These are phyloP conservation scores for Lojkania enalia DNA, from an alignment of 2,329 filamentous ascomycete genomes.

Conservation along the genomic window DNA sequence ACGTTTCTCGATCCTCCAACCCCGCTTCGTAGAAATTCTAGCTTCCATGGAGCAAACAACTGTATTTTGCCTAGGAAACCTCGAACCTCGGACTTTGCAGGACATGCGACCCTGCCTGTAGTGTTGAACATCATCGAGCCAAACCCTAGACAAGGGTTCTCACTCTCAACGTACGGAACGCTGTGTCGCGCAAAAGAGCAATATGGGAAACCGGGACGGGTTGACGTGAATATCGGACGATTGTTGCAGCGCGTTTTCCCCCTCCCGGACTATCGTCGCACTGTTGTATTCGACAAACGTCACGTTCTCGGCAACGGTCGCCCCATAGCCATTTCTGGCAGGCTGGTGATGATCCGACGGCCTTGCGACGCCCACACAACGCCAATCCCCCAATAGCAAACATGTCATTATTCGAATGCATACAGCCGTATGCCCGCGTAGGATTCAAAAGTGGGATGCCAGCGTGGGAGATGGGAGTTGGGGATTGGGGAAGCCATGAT, in stretches of 20 bases:
- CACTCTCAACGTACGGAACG: too few relatives aligned
- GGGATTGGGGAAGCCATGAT: not conserved
- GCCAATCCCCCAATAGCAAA: not conserved
- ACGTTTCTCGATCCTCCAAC: conserved; percentile 1
- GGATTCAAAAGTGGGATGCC: conserved; percentile 3
- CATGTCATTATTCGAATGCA: not conserved
- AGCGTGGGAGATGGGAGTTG: not conserved
- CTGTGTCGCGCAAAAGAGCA: not conserved
- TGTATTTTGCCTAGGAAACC: conserved; percentile 1
- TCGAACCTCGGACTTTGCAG: conserved; percentile 1
- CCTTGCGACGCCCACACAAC: not conserved
- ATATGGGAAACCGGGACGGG: conserved; percentile 3
- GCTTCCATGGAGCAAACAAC: not conserved
- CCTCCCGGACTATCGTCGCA: too few relatives aligned
- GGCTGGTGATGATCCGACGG: not conserved
- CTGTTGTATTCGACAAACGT: not conserved
- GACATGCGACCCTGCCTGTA: not conserved
- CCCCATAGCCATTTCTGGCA: not conserved
- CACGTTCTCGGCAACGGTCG: conserved; percentile 1
- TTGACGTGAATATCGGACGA: not conserved
- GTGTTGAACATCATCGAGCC: too few relatives aligned
- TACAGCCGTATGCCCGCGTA: conserved; percentile 1
- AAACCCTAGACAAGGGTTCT: too few relatives aligned
- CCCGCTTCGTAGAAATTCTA: not conserved
- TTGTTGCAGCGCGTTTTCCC: too few relatives aligned